Evolutionary conservation across 2,329 filamentous ascomycete species (phyloP).

Genomic region (Arthrobotrys entomopaga): DNA sequence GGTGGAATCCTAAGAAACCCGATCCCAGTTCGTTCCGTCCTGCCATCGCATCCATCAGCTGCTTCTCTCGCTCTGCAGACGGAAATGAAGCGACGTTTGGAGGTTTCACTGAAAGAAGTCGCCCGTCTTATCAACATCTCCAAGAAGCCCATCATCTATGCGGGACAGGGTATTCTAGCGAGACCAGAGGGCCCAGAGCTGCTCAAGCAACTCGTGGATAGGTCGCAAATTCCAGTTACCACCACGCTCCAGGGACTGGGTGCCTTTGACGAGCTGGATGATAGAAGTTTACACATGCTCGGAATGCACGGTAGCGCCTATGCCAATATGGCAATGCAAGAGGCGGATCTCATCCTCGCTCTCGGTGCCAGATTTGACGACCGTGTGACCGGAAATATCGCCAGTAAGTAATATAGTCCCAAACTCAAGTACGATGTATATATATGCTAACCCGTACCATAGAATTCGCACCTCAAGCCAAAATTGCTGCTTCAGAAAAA

Average conservation of each 20-base stretch:
- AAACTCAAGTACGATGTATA: not conserved
- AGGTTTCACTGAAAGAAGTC: conserved; percentile 78
- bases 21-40: conserved; percentile 78
- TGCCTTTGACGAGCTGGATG: conserved; percentile 89
- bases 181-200: conserved; percentile 80
- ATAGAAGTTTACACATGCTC: conserved; percentile 96
- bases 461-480: conserved; percentile 87
- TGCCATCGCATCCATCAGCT: conserved; percentile 84
- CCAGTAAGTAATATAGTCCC: conserved; percentile 63
- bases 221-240: conserved; percentile 90
- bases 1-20: conserved; percentile 82
- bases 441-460: conserved; percentile 19
- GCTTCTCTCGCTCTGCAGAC: conserved; percentile 84
- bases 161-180: conserved; percentile 87
- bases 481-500: conserved; percentile 81
- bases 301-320: conserved; percentile 98
- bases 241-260: conserved; percentile 95
- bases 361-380: conserved; percentile 95
- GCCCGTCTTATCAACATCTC: conserved; percentile 84
- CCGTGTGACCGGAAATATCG: conserved; percentile 82
- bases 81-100: conserved; percentile 75
- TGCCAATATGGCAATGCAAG: conserved; percentile 97
- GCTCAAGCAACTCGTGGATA: conserved; percentile 87
- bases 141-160: conserved; percentile 95
- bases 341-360: conserved; percentile 94